phyloP scores from a whole-genome alignment of 2,329 filamentous ascomycete species.

The Phoma sp. region DNA sequence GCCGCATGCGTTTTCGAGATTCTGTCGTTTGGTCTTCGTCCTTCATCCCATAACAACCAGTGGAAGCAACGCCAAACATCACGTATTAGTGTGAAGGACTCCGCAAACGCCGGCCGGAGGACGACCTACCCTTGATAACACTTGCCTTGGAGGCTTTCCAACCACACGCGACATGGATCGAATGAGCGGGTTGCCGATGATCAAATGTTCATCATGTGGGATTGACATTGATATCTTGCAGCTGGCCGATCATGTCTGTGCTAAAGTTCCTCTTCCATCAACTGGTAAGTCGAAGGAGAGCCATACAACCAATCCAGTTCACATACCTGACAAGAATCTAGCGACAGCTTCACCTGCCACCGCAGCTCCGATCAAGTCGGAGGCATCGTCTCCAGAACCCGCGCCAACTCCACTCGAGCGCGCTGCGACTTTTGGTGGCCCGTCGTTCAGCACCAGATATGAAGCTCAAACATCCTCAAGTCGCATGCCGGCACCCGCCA shows the following conservation, averaged over 20 bases:
- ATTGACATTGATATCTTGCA: slow-evolving; percentile 78
- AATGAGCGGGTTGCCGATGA: slow-evolving; percentile 44
- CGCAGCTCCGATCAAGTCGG: slow-evolving; percentile 2
- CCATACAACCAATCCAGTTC: not conserved
- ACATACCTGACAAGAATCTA: slow-evolving; percentile 2
- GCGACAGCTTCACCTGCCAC: slow-evolving; percentile 5
- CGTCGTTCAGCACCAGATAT: slow-evolving; percentile 37
- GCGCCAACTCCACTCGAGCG: slow-evolving; percentile 38
- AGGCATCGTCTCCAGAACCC: slow-evolving; percentile 10
- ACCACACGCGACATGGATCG: slow-evolving; percentile 34
- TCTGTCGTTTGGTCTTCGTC: slow-evolving; percentile 21
- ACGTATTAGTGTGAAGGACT: slow-evolving; percentile 4
- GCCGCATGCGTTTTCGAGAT: slow-evolving; percentile 27
- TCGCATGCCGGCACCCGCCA: slow-evolving; percentile 57
- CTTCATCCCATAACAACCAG: slow-evolving; percentile 33
- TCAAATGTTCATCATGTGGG: slow-evolving; percentile 49
- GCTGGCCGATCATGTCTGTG: slow-evolving; percentile 85
- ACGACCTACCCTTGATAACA: slow-evolving; percentile 4
- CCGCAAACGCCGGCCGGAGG: slow-evolving; percentile 6
- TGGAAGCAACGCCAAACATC: slow-evolving; percentile 24
- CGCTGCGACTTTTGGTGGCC: slow-evolving; percentile 38
- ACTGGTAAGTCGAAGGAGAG: slow-evolving; percentile 49
- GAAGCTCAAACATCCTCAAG: slow-evolving; percentile 38
- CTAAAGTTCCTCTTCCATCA: slow-evolving; percentile 44
- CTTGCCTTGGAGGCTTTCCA: slow-evolving; percentile 9